Evolutionary conservation across 176 grass and related monocot genomes (phyloP).

Genomic region (Alloteropsis semialata): DNA sequence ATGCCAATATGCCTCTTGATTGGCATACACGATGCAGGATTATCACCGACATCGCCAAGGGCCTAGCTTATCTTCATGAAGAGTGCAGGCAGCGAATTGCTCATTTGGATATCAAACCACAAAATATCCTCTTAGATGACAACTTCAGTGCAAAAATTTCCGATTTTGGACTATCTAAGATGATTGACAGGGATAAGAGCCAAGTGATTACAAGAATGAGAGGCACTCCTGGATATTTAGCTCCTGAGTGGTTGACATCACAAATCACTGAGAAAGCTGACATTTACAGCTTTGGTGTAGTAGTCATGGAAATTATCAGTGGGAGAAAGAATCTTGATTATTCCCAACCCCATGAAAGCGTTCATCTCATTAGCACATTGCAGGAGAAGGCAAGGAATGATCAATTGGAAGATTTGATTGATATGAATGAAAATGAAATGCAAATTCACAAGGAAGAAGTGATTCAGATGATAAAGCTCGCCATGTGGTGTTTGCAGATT

Average conservation of each 20-base stretch:
- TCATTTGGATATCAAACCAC: slow-evolving; percentile 72
- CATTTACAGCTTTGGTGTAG: slow-evolving; percentile 67
- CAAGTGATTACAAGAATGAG: slow-evolving; percentile 45
- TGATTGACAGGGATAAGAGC: slow-evolving; percentile 54
- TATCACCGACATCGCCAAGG: slow-evolving; percentile 42
- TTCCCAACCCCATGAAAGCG: slow-evolving; percentile 28
- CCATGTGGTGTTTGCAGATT: slow-evolving; percentile 65
- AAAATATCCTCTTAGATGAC: slow-evolving; percentile 69
- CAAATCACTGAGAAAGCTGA: slow-evolving; percentile 65
- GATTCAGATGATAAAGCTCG: slow-evolving; percentile 44
- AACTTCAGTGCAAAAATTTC: slow-evolving; percentile 56
- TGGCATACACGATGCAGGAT: slow-evolving; percentile 43
- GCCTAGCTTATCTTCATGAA: slow-evolving; percentile 66
- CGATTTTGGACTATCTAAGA: slow-evolving; percentile 69
- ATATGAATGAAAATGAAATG: slow-evolving; percentile 5
- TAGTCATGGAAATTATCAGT: slow-evolving; percentile 56
- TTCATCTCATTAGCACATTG: slow-evolving; percentile 48
- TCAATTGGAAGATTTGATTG: slow-evolving; percentile 36
- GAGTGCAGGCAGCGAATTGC: slow-evolving; percentile 56
- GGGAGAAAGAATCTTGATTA: slow-evolving; percentile 57
- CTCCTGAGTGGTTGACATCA: slow-evolving; percentile 67
- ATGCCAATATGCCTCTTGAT: slow-evolving; percentile 25
- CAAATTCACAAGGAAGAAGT: slow-evolving; percentile 26
- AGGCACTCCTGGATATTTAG: slow-evolving; percentile 57
- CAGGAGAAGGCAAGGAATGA: slow-evolving; percentile 31